Evolutionary conservation across 345 rosid genomes (phyloP), one percentile per base, ranked within the genome.

Genomic region (Boechera retrofracta): DNA sequence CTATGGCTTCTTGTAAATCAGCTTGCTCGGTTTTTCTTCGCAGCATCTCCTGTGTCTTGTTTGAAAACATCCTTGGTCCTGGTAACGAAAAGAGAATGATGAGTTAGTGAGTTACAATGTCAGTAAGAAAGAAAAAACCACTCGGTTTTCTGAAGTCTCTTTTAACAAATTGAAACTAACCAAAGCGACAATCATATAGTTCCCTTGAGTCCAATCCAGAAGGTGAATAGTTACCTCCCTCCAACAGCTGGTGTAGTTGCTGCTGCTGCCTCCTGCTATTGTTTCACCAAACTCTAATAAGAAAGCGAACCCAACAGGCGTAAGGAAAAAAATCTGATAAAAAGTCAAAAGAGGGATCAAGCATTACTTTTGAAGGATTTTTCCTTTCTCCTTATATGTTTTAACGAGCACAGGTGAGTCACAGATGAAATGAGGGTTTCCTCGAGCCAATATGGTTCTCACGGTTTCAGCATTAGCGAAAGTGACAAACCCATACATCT

Each of bases 341-440:
- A 29, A 36, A 15, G 29, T 24, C 7, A 38, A 24, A 32, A 13
- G 8, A 71, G 33, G 24, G 52, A 58, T 12, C 42, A 53, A 41
- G 53, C 49, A 56, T 67, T 86, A 94, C 97, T 65, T 87, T 48
- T 78, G 91, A 16, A 83, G 72, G 38, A 86, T 76, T 85, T 86
- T 86, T 66, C 92, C 98, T 84, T 94, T 94, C 84, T 86, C 94
- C 86, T 91, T 91, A 87, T 89, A 91, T 10, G 96, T 97, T 82
- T 89, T 94, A 41, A 90, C 98, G 67, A 86, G 86, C 89, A 67
- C 96, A 86, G 7, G 75, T 91, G 98, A 71, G 3, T 2, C 10
- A 47, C 52, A 0, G 24, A 47, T 47, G 7, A 47, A 8, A 47
- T 47, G 52, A 47, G 96, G 91, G 64, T 94, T 94, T 35, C 96